A percentile compares a stretch with the other conserved stretches of the same genome.
phyloP scores from a whole-genome alignment of 2,329 filamentous ascomycete genomes.

The Fusarium sp. region DNA sequence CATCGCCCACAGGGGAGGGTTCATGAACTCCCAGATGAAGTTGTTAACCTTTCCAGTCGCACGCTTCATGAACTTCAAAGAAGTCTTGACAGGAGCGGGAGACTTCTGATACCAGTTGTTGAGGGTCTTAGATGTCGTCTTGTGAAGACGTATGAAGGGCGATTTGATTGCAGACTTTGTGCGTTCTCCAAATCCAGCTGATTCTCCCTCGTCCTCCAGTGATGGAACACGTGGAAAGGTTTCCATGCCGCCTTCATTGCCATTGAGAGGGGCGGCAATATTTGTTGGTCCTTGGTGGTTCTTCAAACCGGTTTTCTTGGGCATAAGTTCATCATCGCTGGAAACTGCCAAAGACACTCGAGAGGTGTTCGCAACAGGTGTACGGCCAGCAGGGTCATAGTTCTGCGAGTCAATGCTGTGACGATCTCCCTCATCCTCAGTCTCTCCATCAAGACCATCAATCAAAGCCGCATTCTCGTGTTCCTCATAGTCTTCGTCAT shows the following conservation, averaged over 20 bases:
- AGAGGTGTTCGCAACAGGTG: slow-evolving; percentile 63
- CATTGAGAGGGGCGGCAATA: slow-evolving; percentile 45
- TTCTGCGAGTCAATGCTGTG: slow-evolving; percentile 57
- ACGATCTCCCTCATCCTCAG: slow-evolving; percentile 53
- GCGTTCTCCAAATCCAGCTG: slow-evolving; percentile 54
- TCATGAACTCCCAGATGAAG: slow-evolving; percentile 95
- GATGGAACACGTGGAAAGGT: slow-evolving; percentile 69
- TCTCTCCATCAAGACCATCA: slow-evolving; percentile 50
- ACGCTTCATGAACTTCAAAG: slow-evolving; percentile 46
- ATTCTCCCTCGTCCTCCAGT: slow-evolving; percentile 53
- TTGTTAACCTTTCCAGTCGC: slow-evolving; percentile 61
- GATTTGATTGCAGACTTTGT: slow-evolving; percentile 49
- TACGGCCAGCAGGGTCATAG: slow-evolving; percentile 67
- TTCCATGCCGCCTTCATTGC: slow-evolving; percentile 64
- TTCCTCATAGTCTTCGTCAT: slow-evolving; percentile 55
- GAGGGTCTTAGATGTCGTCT: slow-evolving; percentile 39
- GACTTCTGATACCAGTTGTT: slow-evolving; percentile 51
- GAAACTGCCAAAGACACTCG: slow-evolving; percentile 61
- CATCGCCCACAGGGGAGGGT: slow-evolving; percentile 98
- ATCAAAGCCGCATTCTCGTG: slow-evolving; percentile 61
- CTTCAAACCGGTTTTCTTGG: slow-evolving; percentile 49
- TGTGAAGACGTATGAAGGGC: slow-evolving; percentile 41
- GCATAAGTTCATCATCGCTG: slow-evolving; percentile 56
- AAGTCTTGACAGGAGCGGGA: slow-evolving; percentile 55
- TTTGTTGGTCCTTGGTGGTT: slow-evolving; percentile 42